Conservation (phyloP, 2,329 filamentous ascomycete species). For the Teratosphaeria pseudoeucalypti region DNA sequence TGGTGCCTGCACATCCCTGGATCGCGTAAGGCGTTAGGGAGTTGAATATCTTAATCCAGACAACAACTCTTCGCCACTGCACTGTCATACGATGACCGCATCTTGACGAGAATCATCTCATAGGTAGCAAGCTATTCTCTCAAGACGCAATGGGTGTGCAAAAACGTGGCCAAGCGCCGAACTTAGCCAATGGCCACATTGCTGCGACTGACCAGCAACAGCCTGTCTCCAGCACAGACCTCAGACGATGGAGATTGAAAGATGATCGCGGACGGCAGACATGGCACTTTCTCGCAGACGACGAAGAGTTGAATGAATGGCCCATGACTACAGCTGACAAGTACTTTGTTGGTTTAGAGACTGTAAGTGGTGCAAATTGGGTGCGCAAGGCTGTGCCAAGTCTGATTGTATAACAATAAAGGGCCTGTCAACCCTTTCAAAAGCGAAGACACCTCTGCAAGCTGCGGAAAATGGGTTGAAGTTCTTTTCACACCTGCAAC, state of each 20-base stretch:
- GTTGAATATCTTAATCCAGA: too few relatives aligned
- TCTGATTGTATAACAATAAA: background rate
- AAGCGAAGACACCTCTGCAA: constrained; percentile 62
- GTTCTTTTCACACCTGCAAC: constrained; percentile 84
- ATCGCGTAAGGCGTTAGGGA: background rate
- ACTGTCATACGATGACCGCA: too few relatives aligned
- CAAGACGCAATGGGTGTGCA: constrained; percentile 8
- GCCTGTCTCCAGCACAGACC: constrained; percentile 50
- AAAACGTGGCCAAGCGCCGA: constrained; percentile 7
- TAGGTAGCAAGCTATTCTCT: too few relatives aligned
- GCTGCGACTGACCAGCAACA: constrained; percentile 2
- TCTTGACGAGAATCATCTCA: too few relatives aligned
- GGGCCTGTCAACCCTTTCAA: constrained; percentile 63
- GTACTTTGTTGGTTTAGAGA: constrained; percentile 69
- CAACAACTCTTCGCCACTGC: too few relatives aligned
- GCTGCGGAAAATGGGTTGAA: constrained; percentile 70
- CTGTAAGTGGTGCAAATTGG: constrained; percentile 45
- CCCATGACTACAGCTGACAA: constrained; percentile 84
- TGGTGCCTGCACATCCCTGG: background rate
- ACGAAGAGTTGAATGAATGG: constrained; percentile 64
- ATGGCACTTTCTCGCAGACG: constrained; percentile 78
- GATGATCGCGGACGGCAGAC: constrained; percentile 79
- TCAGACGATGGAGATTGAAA: constrained; percentile 69
- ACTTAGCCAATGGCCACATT: constrained; percentile 12
- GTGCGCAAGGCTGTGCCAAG: background rate